phyloP scores from a whole-genome alignment of 805 yeast species.

The Hermanozyma aechmeae region DNA sequence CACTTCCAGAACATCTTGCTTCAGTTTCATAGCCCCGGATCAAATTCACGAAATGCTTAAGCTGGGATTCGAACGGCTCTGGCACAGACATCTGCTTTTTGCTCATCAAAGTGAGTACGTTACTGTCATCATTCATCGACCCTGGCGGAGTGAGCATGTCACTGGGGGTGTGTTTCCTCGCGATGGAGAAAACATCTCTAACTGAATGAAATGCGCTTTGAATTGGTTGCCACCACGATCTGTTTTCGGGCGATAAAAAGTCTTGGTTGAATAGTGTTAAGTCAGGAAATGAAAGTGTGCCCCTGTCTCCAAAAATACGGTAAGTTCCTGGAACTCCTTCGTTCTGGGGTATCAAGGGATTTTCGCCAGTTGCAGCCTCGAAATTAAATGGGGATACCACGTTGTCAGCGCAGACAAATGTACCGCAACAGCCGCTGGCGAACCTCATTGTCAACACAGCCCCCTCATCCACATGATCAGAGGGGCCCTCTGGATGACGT shows the following conservation, averaged over 20 bases:
- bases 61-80: slow-evolving; percentile 29
- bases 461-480: slow-evolving; percentile 30
- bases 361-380: slow-evolving; percentile 35
- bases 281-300: slow-evolving; percentile 33
- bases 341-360: slow-evolving; percentile 29
- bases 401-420: slow-evolving; percentile 33
- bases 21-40: slow-evolving; percentile 19
- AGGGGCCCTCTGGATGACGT: slow-evolving; percentile 10
- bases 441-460: slow-evolving; percentile 30
- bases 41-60: slow-evolving; percentile 29
- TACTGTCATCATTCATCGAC: slow-evolving; percentile 18
- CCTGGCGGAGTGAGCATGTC: slow-evolving; percentile 19
- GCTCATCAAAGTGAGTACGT: slow-evolving; percentile 7
- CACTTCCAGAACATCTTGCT: slow-evolving; percentile 21
- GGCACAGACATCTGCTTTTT: slow-evolving; percentile 5
- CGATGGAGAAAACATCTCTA: slow-evolving; percentile 1
- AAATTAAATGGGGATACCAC: slow-evolving; percentile 32
- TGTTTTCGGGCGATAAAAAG: slow-evolving; percentile 7
- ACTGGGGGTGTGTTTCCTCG: slow-evolving; percentile 6
- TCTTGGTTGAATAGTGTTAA: slow-evolving; percentile 27
- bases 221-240: slow-evolving; percentile 22
- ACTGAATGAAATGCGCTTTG: slow-evolving; percentile 7
- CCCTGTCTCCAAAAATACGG: slow-evolving; percentile 28
- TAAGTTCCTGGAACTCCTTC: slow-evolving; percentile 24
- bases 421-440: slow-evolving; percentile 29